Base-by-base conservation (phyloP, 1,139 yeast genomes). In the Candida pseudocylindracea region DNA sequence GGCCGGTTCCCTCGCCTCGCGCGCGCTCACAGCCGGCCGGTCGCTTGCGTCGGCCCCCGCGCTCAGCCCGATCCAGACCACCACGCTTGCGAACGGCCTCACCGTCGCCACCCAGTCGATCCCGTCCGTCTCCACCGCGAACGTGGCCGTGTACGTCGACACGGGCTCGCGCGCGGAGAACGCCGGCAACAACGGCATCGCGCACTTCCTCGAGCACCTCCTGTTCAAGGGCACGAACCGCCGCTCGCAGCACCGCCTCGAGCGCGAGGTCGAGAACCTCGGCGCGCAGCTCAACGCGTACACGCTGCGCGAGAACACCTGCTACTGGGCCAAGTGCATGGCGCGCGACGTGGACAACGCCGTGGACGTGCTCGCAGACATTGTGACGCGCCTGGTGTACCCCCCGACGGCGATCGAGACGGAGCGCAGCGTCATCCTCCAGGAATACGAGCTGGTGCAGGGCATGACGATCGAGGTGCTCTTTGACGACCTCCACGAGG, bases 81-180 rank as follows among this genome's bases (percentile, higher is more conserved):
- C 88, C 3, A 64, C 70, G 7, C 57, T 80, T 34, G 55, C 71
- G 10, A 88, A 91, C 49, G 99, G 99, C 1, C 54, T 88, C 34
- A 88, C 96, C 0, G 93, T 85, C 32, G 98, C 96, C 34, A 68
- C 92, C 34, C 96, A 88, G 50, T 50, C 63, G 31, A 71, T 79
- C 52, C 96, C 98, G 9, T 75, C 80, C 37, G 75, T 93, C 6
- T 66, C 74, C 43, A 83, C 96, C 30, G 96, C 98, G 39, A 88
- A 98, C 2, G 95, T 91, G 10, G 98, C 96, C 2, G 88, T 88
- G 32, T 76, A 85, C 83, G 85, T 88, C 41, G 94, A 91, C 52
- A 95, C 98, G 31, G 99, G 99, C 1, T 85, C 96, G 2, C 66
- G 99, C 39, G 96, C 96, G 2, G 99, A 88, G 54, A 76, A 73